These are phyloP conservation scores for Eucalyptus sp. DNA, from an alignment of 345 rosid species.

Conservation along the genomic window DNA sequence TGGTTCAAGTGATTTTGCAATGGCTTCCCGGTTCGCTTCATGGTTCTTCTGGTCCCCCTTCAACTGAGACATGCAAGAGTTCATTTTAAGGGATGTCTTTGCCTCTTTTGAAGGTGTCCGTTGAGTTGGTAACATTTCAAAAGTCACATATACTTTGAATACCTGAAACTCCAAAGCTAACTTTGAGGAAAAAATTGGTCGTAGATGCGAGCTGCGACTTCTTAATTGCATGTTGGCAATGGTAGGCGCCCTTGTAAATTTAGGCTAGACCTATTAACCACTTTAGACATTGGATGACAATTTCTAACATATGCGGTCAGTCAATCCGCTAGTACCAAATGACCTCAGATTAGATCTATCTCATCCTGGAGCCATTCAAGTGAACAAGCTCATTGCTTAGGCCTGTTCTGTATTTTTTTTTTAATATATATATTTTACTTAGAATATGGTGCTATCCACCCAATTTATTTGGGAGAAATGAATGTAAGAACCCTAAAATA, in stretches of 20 bases:
- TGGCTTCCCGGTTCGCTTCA: background rate
- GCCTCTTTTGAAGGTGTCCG: background rate
- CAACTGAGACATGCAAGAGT: background rate
- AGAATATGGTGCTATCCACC: background rate
- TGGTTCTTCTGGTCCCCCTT: background rate
- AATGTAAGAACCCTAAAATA: background rate
- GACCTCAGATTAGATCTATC: background rate
- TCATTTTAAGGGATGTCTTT: background rate
- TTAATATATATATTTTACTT: background rate
- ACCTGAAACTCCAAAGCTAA: background rate
- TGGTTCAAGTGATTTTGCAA: background rate
- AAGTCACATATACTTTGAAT: background rate
- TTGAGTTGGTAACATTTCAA: background rate
- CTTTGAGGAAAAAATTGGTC: background rate
- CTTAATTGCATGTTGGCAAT: background rate
- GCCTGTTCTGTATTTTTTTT: background rate
- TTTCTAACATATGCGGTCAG: background rate
- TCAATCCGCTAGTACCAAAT: rapidly evolving
- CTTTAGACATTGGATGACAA: background rate
- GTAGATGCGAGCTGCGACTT: background rate
- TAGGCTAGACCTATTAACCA: background rate
- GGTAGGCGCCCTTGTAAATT: background rate
- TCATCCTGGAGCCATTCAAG: rapidly evolving
- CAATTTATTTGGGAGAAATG: background rate
- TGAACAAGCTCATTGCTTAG: background rate